Conservation (phyloP, 176 grass and related monocot species). For the Rhynchospora tenuis region DNA sequence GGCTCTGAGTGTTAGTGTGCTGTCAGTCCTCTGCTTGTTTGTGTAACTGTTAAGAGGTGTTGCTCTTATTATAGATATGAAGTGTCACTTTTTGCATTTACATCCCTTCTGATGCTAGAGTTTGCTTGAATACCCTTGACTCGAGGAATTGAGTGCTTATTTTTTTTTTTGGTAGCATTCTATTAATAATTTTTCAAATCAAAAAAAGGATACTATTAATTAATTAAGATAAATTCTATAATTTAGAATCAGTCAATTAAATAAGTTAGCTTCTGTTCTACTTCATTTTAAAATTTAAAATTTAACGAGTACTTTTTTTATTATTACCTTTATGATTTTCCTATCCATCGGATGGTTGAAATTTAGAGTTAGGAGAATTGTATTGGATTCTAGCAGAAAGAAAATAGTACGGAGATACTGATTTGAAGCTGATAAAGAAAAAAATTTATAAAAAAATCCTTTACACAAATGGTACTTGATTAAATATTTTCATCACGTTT, state of each 20-base stretch:
- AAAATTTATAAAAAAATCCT: no score
- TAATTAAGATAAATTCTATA: background rate
- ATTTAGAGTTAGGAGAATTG: no score
- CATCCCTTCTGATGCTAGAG: background rate
- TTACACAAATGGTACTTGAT: no score
- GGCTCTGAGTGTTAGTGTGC: background rate
- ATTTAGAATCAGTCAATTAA: background rate
- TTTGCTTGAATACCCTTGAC: background rate
- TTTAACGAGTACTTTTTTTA: no score
- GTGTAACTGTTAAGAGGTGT: background rate
- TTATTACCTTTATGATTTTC: no score
- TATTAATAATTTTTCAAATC: background rate
- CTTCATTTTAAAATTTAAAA: no score
- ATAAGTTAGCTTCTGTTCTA: no score
- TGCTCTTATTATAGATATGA: background rate
- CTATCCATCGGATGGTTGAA: no score
- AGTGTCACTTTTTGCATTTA: background rate
- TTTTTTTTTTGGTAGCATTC: background rate
- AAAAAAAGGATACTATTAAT: background rate
- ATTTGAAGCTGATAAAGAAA: no score
- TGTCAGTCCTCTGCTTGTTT: background rate
- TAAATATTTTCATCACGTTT: no score
- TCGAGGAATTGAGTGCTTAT: background rate
- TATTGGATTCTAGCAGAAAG: no score
- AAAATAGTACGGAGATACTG: no score